These are phyloP conservation scores for Stemphylium beticola DNA, from an alignment of 2,329 filamentous ascomycete species.

Conservation along the genomic window DNA sequence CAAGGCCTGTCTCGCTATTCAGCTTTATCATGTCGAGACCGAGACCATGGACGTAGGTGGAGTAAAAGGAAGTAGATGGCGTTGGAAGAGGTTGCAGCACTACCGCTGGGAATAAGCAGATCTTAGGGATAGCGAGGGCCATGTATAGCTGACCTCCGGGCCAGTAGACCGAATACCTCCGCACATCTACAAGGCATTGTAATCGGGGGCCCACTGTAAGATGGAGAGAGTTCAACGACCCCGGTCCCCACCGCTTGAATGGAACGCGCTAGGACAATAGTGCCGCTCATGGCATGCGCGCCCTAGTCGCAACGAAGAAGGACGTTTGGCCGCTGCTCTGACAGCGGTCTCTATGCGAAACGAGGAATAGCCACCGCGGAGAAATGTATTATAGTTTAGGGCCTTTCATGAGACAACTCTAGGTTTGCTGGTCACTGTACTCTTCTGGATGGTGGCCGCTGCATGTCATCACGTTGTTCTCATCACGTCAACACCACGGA, in stretches of 20 bases:
- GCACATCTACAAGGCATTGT: conserved; percentile 12
- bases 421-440: background rate
- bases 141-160: conserved; percentile 28
- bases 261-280: conserved; percentile 7
- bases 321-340: background rate
- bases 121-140: conserved; percentile 22
- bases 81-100: conserved; percentile 6
- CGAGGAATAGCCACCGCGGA: background rate
- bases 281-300: conserved; percentile 9
- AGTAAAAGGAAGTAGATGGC: conserved; percentile 6
- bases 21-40: conserved; percentile 27
- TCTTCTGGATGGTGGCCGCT: background rate
- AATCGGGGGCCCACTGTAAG: conserved; percentile 22
- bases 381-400: background rate
- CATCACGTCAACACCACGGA: conserved; percentile 2
- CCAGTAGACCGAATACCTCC: conserved; percentile 16
- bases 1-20: conserved; percentile 12
- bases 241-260: conserved; percentile 14
- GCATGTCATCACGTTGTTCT: conserved; percentile 3
- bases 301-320: conserved; percentile 4
- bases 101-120: conserved; percentile 5
- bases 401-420: background rate
- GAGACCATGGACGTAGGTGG: conserved; percentile 1
- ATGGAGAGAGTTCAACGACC: conserved; percentile 8
- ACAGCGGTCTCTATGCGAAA: conserved; percentile 8